Conservation (phyloP, 164 flowering plant species). For the Magnolia kwangsiensis region DNA sequence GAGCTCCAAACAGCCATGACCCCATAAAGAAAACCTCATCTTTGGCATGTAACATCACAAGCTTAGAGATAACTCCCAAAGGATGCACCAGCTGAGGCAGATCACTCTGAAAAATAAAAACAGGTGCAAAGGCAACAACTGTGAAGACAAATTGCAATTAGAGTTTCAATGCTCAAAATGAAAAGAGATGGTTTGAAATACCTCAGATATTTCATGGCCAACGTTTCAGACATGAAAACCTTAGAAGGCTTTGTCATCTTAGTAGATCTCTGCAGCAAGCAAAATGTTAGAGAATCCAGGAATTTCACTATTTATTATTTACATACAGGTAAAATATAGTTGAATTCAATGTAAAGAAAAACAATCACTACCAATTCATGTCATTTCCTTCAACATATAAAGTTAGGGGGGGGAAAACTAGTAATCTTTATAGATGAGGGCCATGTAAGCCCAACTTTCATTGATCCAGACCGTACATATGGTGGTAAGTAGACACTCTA, state of each 20-base stretch:
- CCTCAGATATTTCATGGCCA: slow-evolving; percentile 97
- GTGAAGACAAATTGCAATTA: not conserved
- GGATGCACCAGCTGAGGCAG: slow-evolving; percentile 92
- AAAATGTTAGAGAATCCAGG: not conserved
- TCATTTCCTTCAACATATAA: no score
- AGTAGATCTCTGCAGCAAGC: slow-evolving; percentile 19
- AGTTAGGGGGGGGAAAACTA: no score
- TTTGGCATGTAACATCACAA: slow-evolving; percentile 95
- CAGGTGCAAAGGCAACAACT: not conserved
- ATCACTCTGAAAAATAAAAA: slow-evolving; percentile 57
- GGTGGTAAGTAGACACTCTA: no score
- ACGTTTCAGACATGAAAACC: slow-evolving; percentile 96
- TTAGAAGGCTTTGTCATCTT: slow-evolving; percentile 93
- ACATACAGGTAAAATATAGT: not conserved
- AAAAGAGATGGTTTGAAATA: no score
- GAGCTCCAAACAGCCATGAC: not conserved
- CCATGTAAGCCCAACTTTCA: no score
- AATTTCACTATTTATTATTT: no score
- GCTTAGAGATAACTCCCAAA: slow-evolving; percentile 82
- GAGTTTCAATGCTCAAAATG: not conserved
- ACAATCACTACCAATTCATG: not conserved
- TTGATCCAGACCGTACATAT: no score
- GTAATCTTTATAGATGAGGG: no score
- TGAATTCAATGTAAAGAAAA: no score
- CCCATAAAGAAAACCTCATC: slow-evolving; percentile 62